Conservation (phyloP, 2,329 filamentous ascomycete species). For the Phialocephala sp. region DNA sequence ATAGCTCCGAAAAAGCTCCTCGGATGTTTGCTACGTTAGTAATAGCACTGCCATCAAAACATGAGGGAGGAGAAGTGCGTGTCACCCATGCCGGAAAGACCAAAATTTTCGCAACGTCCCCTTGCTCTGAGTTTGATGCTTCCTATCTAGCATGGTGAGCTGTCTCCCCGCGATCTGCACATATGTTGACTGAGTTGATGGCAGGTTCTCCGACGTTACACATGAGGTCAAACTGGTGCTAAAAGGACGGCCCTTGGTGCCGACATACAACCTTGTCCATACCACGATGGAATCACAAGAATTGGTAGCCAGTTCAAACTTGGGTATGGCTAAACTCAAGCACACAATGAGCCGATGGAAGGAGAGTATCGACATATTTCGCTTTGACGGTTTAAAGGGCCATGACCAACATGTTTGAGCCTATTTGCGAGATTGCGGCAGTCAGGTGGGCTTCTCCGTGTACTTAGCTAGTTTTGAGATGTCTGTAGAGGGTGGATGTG, state of each 20-base stretch:
- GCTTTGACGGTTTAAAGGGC: slow-evolving; percentile 22
- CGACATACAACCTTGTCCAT: slow-evolving; percentile 59
- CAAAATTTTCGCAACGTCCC: slow-evolving; percentile 43
- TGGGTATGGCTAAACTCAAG: slow-evolving; percentile 15
- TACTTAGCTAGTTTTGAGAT: slow-evolving; percentile 31
- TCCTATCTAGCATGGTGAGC: slow-evolving; percentile 44
- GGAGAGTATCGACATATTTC: not conserved
- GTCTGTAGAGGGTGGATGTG: slow-evolving; percentile 22
- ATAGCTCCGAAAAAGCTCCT: slow-evolving; percentile 50
- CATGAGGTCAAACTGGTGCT: slow-evolving; percentile 56
- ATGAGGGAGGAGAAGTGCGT: slow-evolving; percentile 54
- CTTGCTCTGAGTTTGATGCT: slow-evolving; percentile 41
- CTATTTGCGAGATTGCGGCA: slow-evolving; percentile 22
- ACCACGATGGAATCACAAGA: slow-evolving; percentile 15
- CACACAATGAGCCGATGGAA: slow-evolving; percentile 22
- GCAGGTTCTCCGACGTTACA: slow-evolving; percentile 58
- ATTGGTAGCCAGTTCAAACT: slow-evolving; percentile 16
- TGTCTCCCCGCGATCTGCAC: not conserved
- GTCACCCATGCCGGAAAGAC: slow-evolving; percentile 47
- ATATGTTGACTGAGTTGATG: not conserved
- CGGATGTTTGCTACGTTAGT: slow-evolving; percentile 58
- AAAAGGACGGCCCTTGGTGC: slow-evolving; percentile 54
- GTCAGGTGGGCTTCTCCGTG: slow-evolving; percentile 20
- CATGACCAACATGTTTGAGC: slow-evolving; percentile 20
- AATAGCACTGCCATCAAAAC: slow-evolving; percentile 53